Conservation (phyloP, 768 basidiomycete genomes). For the Leccinum imitatum region DNA sequence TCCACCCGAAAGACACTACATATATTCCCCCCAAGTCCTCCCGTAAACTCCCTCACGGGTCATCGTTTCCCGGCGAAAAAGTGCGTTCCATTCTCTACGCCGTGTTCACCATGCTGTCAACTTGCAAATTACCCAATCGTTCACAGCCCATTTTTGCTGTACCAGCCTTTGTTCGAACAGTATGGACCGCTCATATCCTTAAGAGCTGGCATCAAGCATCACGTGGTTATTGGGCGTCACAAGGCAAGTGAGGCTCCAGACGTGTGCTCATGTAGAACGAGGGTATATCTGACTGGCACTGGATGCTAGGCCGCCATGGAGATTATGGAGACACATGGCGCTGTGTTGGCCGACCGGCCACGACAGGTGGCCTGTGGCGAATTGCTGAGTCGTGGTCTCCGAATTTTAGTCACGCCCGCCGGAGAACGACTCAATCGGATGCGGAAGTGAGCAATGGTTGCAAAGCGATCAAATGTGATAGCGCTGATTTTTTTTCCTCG, state of each 20-base stretch:
- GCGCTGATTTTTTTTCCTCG: too few species aligned
- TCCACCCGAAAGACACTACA: neutral
- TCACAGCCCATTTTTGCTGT: constrained; percentile 16
- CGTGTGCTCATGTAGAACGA: neutral
- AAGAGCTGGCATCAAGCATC: constrained; percentile 37
- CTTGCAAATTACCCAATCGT: neutral
- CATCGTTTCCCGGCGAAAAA: constrained; percentile 4
- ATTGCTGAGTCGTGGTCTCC: constrained; percentile 51
- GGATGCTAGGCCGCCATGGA: constrained; percentile 48
- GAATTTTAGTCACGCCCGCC: constrained; percentile 45
- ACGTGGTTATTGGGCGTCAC: constrained; percentile 20
- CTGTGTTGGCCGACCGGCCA: constrained; percentile 11
- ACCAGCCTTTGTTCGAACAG: constrained; percentile 52
- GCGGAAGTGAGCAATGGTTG: constrained; percentile 39
- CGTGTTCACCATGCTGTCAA: neutral
- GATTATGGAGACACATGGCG: constrained; percentile 60
- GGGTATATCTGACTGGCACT: neutral
- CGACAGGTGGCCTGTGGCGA: constrained; percentile 52
- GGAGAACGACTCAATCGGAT: constrained; percentile 56
- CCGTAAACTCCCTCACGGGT: neutral
- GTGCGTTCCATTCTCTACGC: neutral
- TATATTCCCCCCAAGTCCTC: constrained; percentile 10
- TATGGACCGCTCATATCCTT: constrained; percentile 58
- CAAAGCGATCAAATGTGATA: too few species aligned
- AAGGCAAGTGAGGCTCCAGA: constrained; percentile 4